Evolutionary conservation across 1,284 basidiomycete species (phyloP), one percentile per base, ranked within the genome.

Genomic region (Ceratobasidium papillatum): DNA sequence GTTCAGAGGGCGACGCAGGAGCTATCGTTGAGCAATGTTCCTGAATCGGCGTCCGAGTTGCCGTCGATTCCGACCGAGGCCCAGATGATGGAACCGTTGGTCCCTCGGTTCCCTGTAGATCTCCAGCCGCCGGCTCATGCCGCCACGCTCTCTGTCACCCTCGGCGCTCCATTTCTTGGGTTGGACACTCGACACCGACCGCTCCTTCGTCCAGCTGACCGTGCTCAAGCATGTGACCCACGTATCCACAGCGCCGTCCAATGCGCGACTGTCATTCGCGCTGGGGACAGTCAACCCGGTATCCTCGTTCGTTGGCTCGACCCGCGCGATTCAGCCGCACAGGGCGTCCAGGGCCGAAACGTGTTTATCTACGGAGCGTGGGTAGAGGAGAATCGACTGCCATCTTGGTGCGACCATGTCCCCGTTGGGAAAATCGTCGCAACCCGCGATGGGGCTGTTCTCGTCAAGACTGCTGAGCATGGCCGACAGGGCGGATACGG

Each of bases 251-350:
- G 80, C 5, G 83, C 84, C 4, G 80, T 81, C 38, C 80, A 82
- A 27, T 78, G 83, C 56, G 77, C 80, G 0, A 80, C 82, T 19
- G 80, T 83, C 64, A 79, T 85, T 68, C 79, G 80, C 74, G 81
- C 82, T 47, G 81, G 80, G 54, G 84, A 85, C 76, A 83, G 82
- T 52, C 84, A 85, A 75, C 84, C 84, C 0, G 84, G 84, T 1
- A 81, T 84, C 9, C 82, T 83, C 51, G 77, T 83, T 19, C 77
- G 79, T 43, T 78, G 82, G 30, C 78, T 82, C n/a, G 78, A 79
- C 36, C 76, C 78, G 59, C 47, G 73, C 38, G 68, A 71, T 38
- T 59, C 68, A 25, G 12, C 68, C 1, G 8, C 54, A 2, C 59
- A 62, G 34, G 59, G 59, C n/a, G 68, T 71, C 30, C 79, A 79